A percentile compares a stretch with the other conserved stretches of the same genome.
These are phyloP conservation scores for Datura wrightii DNA, from an alignment of 257 asterid genomes.

Conservation along the genomic window DNA sequence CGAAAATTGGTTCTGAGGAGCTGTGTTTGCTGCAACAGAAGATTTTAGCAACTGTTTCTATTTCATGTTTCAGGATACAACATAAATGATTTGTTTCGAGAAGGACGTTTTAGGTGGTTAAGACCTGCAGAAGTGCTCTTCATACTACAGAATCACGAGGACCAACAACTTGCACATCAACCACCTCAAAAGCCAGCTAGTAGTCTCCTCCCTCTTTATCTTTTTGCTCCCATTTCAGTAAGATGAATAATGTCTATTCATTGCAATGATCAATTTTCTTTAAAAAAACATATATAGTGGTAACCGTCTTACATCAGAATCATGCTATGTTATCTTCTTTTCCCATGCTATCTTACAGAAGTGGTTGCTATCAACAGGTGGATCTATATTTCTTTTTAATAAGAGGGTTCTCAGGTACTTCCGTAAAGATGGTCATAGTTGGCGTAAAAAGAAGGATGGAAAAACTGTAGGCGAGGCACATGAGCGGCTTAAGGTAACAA, in stretches of 20 bases:
- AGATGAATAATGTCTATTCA: not conserved
- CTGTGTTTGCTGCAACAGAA: not conserved
- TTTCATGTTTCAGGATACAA: conserved; percentile 59
- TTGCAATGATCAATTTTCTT: not conserved
- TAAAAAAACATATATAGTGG: not conserved
- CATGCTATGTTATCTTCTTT: conserved; percentile 9
- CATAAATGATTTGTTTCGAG: conserved; percentile 57
- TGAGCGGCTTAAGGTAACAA: conserved; percentile 87
- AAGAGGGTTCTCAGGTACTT: conserved; percentile 79
- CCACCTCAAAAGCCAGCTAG: conserved; percentile 55
- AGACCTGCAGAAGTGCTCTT: conserved; percentile 54
- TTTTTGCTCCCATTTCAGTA: conserved; percentile 21
- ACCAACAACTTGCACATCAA: conserved; percentile 35
- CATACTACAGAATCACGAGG: conserved; percentile 45
- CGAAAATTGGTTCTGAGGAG: not conserved
- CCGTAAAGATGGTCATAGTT: conserved; percentile 93
- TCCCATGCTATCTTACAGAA: conserved; percentile 30
- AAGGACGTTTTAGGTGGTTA: conserved; percentile 54
- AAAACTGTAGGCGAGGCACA: conserved; percentile 93
- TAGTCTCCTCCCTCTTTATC: conserved; percentile 41
- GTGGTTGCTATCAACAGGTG: conserved; percentile 56
- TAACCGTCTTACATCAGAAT: conserved; percentile 28
- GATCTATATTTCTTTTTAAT: conserved; percentile 83
- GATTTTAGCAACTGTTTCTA: conserved; percentile 14
- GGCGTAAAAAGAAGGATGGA: conserved; percentile 94